Conservation (phyloP, 495 filamentous ascomycete genomes). For the Penicillium waksmanii region DNA sequence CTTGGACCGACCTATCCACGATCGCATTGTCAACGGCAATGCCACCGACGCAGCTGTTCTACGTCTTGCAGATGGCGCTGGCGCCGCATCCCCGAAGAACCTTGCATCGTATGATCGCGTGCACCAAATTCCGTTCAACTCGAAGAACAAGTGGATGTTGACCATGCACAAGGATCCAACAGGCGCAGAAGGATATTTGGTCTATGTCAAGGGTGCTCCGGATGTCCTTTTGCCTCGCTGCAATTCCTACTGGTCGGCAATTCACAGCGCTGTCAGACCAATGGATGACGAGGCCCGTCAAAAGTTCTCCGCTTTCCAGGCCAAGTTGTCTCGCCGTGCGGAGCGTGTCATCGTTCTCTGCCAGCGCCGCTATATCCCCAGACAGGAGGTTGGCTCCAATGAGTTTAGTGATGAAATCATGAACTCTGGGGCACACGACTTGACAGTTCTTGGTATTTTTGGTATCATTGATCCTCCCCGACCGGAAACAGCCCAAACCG, state of each 20-base stretch:
- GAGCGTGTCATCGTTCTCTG: constrained; percentile 57
- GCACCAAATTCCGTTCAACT: constrained; percentile 74
- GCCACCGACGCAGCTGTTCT: constrained; percentile 74
- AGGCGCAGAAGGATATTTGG: constrained; percentile 22
- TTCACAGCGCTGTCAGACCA: constrained; percentile 34
- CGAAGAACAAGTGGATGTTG: constrained; percentile 71
- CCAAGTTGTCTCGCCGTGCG: constrained; percentile 47
- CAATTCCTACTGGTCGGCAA: constrained; percentile 44
- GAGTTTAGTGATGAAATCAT: constrained; percentile 51
- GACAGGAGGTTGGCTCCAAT: constrained; percentile 32
- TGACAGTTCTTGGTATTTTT: constrained; percentile 54
- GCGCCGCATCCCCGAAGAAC: constrained; percentile 48
- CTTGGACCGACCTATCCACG: constrained; percentile 50
- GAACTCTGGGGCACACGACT: constrained; percentile 37
- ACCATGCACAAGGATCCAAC: constrained; percentile 33
- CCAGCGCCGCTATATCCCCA: constrained; percentile 34
- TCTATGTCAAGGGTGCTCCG: constrained; percentile 55
- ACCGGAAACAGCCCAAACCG: constrained; percentile 57
- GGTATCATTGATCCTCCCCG: constrained; percentile 68
- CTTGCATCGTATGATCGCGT: constrained; percentile 54
- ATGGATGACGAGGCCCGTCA: constrained; percentile 39
- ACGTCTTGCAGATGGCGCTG: constrained; percentile 65
- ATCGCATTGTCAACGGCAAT: constrained; percentile 68
- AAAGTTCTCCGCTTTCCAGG: constrained; percentile 42
- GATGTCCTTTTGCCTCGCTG: constrained; percentile 53